Base-by-base conservation (phyloP, 495 filamentous ascomycete species). In the Clavariopsis aquatica region DNA sequence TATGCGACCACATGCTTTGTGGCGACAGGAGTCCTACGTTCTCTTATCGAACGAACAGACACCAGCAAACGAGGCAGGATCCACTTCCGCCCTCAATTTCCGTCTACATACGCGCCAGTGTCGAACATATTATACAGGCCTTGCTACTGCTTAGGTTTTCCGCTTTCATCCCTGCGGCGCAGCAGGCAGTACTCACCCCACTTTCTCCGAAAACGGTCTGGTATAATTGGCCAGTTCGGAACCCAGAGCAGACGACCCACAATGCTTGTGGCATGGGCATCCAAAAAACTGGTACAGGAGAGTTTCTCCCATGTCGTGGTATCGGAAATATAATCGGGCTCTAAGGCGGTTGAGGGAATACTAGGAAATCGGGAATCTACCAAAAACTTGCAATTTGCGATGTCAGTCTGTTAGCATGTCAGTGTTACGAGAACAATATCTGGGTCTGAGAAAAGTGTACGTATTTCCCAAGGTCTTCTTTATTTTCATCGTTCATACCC, bases 401-500 rank as follows among this genome's bases (percentile, higher is more conserved):
- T 75, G 58, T 91, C 86, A 26, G 85, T 78, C 88, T 90, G 22
- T 13, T 2, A 52, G 4, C 13, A 24, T 51, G 49, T 52, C 1
- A n/a, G 22, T 13, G 20, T 1, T 26, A n/a, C 20, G 19, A 20
- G n/a, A 12, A 41, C 5, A 41, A 9, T 15, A 43, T 57, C 5
- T 22, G 26, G 3, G 3, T 4, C 5, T 4, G 31, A 10, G 22
- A 36, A 1, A 74, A n/a, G n/a, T 85, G 78, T 73, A 90, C 90
- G 71, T 98, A 93, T 87, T 99, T 98, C 20, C 82, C 82, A 43
- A 79, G 76, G 74, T 99, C 95, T 71, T 96, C 92, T 65, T 84
- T 78, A 73, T 99, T 99, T 56, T 85, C 82, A 73, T 96, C 91
- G 71, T 99, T 99, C 86, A 99, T 90, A 12, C 95, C 95, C 19